phyloP scores from a whole-genome alignment of 1,284 basidiomycete genomes.

The Malassezia yamatoensis region DNA sequence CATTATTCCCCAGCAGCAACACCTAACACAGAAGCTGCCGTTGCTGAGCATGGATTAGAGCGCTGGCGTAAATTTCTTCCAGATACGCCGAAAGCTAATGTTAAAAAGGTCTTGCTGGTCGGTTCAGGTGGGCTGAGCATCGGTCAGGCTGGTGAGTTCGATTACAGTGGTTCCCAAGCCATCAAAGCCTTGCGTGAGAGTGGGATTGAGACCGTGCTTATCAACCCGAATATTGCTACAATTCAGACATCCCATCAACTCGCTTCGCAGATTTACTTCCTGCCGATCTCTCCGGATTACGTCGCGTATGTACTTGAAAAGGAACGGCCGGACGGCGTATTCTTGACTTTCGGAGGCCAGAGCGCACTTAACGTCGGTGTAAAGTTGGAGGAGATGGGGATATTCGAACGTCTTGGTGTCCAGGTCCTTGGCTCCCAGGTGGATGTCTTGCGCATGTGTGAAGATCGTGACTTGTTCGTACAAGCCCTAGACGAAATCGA shows the following conservation, averaged over 20 bases:
- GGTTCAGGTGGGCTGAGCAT: constrained; percentile 93
- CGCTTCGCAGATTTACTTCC: constrained; percentile 91
- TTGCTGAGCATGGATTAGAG: constrained; percentile 4
- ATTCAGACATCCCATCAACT: constrained; percentile 68
- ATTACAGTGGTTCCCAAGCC: constrained; percentile 97
- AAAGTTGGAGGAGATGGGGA: constrained; percentile 92
- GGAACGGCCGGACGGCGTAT: constrained; percentile 91
- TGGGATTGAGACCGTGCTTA: constrained; percentile 81
- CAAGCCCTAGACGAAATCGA: constrained; percentile 96
- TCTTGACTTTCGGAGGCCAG: constrained; percentile 96
- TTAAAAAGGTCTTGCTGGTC: constrained; percentile 90
- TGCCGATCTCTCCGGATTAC: constrained; percentile 93
- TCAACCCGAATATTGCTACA: constrained; percentile 48
- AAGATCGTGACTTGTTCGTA: constrained; percentile 94
- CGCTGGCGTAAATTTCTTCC: constrained; percentile 17
- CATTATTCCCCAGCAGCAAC: neutral
- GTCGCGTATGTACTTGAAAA: constrained; percentile 97
- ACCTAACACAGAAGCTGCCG: neutral
- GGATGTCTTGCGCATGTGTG: constrained; percentile 65
- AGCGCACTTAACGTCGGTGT: constrained; percentile 97
- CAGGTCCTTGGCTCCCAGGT: constrained; percentile 85
- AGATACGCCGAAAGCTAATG: constrained; percentile 55
- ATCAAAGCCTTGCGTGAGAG: constrained; percentile 95
- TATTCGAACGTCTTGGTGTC: constrained; percentile 85
- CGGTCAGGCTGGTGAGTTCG: constrained; percentile 98